phyloP scores from a whole-genome alignment of 305 asterid species.

The Fraxinus dipetala region DNA sequence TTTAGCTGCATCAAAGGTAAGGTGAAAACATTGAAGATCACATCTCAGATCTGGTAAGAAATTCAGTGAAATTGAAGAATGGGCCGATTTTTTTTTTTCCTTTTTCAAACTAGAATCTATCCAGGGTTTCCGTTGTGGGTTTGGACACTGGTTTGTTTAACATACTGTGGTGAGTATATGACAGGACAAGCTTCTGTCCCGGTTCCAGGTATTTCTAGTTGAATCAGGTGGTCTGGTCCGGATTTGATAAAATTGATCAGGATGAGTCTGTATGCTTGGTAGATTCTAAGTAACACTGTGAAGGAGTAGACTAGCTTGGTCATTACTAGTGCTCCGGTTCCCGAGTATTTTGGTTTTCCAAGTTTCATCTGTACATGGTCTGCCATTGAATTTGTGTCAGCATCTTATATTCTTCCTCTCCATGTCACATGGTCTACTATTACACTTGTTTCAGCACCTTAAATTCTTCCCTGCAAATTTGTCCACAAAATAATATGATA shows the following conservation, averaged over 20 bases:
- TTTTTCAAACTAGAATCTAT: not conserved
- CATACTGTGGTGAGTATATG: not conserved
- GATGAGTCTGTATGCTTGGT: not conserved
- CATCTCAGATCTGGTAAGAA: not conserved
- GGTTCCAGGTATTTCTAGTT: not conserved
- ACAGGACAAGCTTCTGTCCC: not conserved
- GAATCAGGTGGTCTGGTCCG: not conserved
- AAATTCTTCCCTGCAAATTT: conserved; percentile 5
- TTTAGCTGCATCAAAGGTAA: not conserved
- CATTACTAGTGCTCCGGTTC: not conserved
- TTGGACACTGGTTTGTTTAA: not conserved
- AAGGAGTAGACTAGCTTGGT: not conserved
- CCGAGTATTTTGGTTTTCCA: not conserved
- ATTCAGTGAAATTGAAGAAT: not conserved
- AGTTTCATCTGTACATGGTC: not conserved
- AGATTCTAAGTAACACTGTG: not conserved
- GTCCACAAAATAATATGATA: not conserved
- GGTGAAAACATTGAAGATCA: not conserved
- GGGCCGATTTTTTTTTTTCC: not conserved
- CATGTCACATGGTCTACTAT: not conserved
- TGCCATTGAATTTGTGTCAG: conserved; percentile 7
- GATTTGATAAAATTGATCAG: not conserved
- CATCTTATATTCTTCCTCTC: conserved; percentile 6
- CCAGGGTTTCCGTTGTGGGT: not conserved
- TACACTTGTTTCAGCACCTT: conserved; percentile 14